Percentiles rank a stretch among this genome's conserved stretches.
Evolutionary conservation across 306 rosid genomes (phyloP).

Genomic region (Glycine soja): DNA sequence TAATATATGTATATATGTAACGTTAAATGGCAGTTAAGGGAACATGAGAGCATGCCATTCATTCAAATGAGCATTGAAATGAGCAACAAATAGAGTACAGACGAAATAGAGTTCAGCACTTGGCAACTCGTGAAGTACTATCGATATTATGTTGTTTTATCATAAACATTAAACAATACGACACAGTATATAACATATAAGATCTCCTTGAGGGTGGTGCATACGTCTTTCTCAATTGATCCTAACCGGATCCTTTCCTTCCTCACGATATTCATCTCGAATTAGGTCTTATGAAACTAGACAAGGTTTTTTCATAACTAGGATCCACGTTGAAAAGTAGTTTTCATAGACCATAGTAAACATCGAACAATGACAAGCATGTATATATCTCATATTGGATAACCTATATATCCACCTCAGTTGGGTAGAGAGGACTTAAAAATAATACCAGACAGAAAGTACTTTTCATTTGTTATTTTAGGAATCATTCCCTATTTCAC

Average conservation of each 20-base stretch:
- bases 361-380: background rate
- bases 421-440: background rate
- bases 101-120: slow-evolving; percentile 62
- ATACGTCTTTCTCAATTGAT: background rate
- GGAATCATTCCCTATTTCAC: slow-evolving; percentile 1
- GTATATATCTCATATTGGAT: background rate
- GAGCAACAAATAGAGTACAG: slow-evolving; percentile 40
- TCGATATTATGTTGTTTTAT: background rate
- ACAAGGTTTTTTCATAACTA: background rate
- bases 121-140: slow-evolving; percentile 41
- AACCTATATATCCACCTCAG: background rate
- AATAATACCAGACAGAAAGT: background rate
- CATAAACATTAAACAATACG: background rate
- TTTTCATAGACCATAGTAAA: background rate
- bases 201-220: background rate
- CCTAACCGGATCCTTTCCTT: background rate
- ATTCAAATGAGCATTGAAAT: slow-evolving; percentile 23
- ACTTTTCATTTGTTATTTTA: background rate
- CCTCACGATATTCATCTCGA: background rate
- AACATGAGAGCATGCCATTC: slow-evolving; percentile 15
- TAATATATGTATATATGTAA: background rate
- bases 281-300: background rate
- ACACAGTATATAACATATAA: background rate
- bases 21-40: slow-evolving; percentile 9
- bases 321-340: background rate